A percentile compares a stretch with the other conserved stretches of the same genome.
Conservation (phyloP, 176 grass and related monocot genomes). For the barley (Hordeum vulgare) region MorexV3_pseudomolecules_assembly NC_058523.1:511234475-511234974, state of each 20-base stretch:
- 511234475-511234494: background rate
- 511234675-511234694: constrained; percentile 32
- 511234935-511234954: no score
- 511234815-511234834: background rate
- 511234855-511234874: background rate
- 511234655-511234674: background rate
- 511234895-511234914: background rate
- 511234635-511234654: background rate
- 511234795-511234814: background rate
- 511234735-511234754: constrained; percentile 9
- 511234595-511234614: constrained; percentile 6
- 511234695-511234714: no score
- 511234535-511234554: constrained; percentile 19
- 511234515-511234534: background rate
- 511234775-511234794: background rate
- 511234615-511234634: background rate
- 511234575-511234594: no score
- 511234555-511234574: constrained; percentile 29
- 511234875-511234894: background rate
- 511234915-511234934: no score
- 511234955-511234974: no score
- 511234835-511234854: no score
- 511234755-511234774: background rate
- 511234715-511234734: background rate
- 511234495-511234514: background rate